A percentile compares a stretch with the other conserved stretches of the same genome.
Evolutionary conservation across 148 eudicot genomes (phyloP).

Genomic region (Vaccinium corymbosum): DNA sequence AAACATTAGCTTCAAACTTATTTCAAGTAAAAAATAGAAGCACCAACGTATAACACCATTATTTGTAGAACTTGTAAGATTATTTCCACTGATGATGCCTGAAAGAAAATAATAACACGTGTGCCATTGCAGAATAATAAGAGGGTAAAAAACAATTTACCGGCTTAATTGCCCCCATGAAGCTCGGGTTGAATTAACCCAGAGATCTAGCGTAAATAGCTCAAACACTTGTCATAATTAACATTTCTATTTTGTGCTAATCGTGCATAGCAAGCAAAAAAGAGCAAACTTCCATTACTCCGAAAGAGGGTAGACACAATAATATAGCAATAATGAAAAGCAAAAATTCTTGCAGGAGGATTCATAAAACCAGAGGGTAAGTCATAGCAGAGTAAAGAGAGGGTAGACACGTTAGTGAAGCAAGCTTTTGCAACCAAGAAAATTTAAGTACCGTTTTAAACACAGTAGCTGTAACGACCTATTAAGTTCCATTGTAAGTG

Average conservation of each 20-base stretch:
- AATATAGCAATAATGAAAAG: too few relatives aligned
- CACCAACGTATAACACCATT: too few relatives aligned
- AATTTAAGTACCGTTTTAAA: neutral
- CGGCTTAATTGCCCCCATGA: neutral
- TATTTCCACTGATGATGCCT: neutral
- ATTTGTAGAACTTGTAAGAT: neutral
- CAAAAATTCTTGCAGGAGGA: too few relatives aligned
- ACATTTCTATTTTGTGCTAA: neutral
- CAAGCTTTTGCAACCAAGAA: neutral
- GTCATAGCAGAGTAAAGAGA: too few relatives aligned
- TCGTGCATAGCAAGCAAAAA: neutral
- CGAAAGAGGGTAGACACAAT: too few relatives aligned
- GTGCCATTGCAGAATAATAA: too few relatives aligned
- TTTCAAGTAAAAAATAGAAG: too few relatives aligned
- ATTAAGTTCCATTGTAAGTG: too few relatives aligned
- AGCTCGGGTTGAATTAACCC: neutral
- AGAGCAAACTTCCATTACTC: neutral
- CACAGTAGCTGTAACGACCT: too few relatives aligned
- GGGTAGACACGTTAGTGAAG: neutral
- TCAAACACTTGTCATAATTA: neutral
- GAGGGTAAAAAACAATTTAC: neutral
- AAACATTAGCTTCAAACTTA: too few relatives aligned
- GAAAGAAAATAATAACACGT: too few relatives aligned
- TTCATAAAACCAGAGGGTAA: too few relatives aligned
- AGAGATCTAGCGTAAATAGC: neutral